Conservation (phyloP, 2,329 filamentous ascomycete genomes). For the Berkeleyomyces rouxiae region DNA sequence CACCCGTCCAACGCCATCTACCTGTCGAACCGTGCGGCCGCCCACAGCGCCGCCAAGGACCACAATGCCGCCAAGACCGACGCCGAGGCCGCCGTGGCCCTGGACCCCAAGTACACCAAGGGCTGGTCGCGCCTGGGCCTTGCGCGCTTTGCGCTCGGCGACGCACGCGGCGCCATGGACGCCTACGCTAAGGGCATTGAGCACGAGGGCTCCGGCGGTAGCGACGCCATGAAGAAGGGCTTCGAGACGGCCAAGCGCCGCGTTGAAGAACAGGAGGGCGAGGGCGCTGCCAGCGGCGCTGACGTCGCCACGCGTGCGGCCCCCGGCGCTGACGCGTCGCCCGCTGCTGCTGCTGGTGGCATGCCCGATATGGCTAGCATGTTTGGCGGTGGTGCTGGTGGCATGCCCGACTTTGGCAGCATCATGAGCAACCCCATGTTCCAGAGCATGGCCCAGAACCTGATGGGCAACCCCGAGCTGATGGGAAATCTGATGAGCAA, state of each 20-base stretch:
- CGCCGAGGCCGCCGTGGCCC: slow-evolving; percentile 73
- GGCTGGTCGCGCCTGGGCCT: slow-evolving; percentile 90
- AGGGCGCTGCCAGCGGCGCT: slow-evolving; percentile 20
- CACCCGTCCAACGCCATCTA: slow-evolving; percentile 84
- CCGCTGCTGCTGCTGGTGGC: slow-evolving; percentile 28
- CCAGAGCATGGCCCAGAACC: slow-evolving; percentile 84
- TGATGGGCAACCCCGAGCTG: slow-evolving; percentile 93
- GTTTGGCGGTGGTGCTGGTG: slow-evolving; percentile 54
- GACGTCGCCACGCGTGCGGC: slow-evolving; percentile 17
- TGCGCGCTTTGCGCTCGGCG: slow-evolving; percentile 78
- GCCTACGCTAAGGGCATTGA: slow-evolving; percentile 89
- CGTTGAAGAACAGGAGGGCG: slow-evolving; percentile 60
- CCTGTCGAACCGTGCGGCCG: slow-evolving; percentile 91
- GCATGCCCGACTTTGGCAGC: slow-evolving; percentile 72
- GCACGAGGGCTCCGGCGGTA: slow-evolving; percentile 82
- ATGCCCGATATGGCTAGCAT: slow-evolving; percentile 63
- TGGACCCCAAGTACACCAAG: slow-evolving; percentile 90
- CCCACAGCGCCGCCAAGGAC: slow-evolving; percentile 69
- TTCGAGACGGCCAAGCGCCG: slow-evolving; percentile 82
- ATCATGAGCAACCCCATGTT: slow-evolving; percentile 99
- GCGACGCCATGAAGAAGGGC: slow-evolving; percentile 93
- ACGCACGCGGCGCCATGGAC: slow-evolving; percentile 82
- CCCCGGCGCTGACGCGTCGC: slow-evolving; percentile 20
- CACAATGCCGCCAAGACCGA: slow-evolving; percentile 73
- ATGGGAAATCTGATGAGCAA: slow-evolving; percentile 91